Percentiles rank a stretch among this genome's conserved stretches.
These are phyloP conservation scores for Talaromyces pinophilus DNA, from an alignment of 2,329 filamentous ascomycete genomes.

Conservation along the genomic window DNA sequence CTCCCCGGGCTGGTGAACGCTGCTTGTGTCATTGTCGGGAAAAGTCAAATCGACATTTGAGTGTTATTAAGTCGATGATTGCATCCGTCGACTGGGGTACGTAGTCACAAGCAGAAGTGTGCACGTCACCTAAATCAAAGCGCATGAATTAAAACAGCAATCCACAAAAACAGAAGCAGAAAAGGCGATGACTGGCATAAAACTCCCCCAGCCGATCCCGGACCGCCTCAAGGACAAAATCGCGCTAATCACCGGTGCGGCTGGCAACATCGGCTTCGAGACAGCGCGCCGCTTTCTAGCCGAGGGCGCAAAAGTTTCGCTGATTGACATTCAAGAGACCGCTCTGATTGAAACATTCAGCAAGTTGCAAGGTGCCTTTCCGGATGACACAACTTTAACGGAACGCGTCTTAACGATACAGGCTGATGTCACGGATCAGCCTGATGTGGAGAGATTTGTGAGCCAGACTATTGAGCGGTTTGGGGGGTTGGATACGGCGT, in stretches of 20 bases:
- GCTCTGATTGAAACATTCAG: conserved; percentile 28
- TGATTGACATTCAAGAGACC: conserved; percentile 36
- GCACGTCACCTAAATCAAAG: neutral
- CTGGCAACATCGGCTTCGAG: conserved; percentile 33
- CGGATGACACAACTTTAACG: neutral
- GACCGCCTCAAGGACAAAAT: conserved; percentile 20
- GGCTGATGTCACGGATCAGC: conserved; percentile 39
- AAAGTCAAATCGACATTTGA: neutral
- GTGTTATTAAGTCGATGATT: neutral
- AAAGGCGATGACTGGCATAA: neutral
- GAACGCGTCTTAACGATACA: conserved; percentile 35
- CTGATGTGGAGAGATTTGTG: conserved; percentile 28
- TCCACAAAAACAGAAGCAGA: neutral
- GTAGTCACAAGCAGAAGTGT: too few species aligned
- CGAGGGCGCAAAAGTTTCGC: conserved; percentile 41
- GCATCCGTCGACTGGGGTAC: neutral
- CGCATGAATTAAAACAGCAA: neutral
- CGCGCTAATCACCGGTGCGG: conserved; percentile 23
- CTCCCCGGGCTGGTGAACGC: neutral
- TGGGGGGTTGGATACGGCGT: conserved; percentile 6
- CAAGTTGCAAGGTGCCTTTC: conserved; percentile 19
- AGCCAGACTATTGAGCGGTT: conserved; percentile 5
- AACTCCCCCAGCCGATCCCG: conserved; percentile 20
- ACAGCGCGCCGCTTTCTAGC: conserved; percentile 38
- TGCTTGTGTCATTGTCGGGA: neutral